Percentiles rank a stretch among this genome's conserved stretches.
These are phyloP conservation scores for Pistacia integerrima DNA, from an alignment of 345 rosid genomes.

Conservation along the genomic window DNA sequence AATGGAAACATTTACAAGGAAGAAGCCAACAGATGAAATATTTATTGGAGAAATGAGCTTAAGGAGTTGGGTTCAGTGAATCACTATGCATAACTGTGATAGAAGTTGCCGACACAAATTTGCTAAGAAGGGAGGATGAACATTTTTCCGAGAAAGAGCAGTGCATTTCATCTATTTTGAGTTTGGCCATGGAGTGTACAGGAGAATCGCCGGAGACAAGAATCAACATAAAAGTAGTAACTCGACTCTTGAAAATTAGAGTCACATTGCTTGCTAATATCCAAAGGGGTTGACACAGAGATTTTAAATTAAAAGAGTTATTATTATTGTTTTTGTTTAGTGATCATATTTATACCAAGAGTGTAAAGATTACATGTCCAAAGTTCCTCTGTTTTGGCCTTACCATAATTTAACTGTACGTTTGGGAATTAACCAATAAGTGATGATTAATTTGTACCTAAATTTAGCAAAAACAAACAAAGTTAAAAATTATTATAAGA, in stretches of 20 bases:
- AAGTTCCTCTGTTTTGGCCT: too few species aligned
- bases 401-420: too few species aligned
- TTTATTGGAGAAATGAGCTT: slow-evolving; percentile 11
- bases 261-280: slow-evolving; percentile 6
- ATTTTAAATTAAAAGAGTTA: too few species aligned
- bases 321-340: too few species aligned
- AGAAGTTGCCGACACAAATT: not conserved
- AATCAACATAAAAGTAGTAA: slow-evolving; percentile 14
- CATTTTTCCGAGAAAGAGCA: not conserved
- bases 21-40: slow-evolving; percentile 12
- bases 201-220: slow-evolving; percentile 13
- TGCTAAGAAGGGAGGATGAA: slow-evolving; percentile 12
- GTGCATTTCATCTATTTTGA: slow-evolving; percentile 13
- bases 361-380: too few species aligned
- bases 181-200: slow-evolving; percentile 15
- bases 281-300: not conserved
- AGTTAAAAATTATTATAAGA: too few species aligned
- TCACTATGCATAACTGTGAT: not conserved
- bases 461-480: too few species aligned
- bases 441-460: too few species aligned
- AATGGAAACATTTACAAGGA: slow-evolving; percentile 23
- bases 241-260: slow-evolving; percentile 20
- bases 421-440: too few species aligned
- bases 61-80: slow-evolving; percentile 6
- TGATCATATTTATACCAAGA: too few species aligned